Evolutionary conservation across 176 grass and related monocot genomes (phyloP).

Genomic region (Carex littledalei): DNA sequence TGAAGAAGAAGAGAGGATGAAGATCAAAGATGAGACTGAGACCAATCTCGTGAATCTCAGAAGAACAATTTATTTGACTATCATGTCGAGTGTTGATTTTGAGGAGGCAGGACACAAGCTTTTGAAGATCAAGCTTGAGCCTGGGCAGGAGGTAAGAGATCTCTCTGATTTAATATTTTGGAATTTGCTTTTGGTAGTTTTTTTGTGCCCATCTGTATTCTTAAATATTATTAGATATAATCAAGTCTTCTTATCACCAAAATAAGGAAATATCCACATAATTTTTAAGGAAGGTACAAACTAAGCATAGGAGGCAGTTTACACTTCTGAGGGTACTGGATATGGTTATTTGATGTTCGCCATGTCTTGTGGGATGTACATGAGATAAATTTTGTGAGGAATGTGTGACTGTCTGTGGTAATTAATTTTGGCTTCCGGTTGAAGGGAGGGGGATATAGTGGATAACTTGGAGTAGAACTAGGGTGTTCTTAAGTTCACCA

Average conservation of each 20-base stretch:
- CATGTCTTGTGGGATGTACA: neutral
- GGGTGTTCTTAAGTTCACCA: too few species aligned
- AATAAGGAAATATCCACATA: neutral
- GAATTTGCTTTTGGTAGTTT: neutral
- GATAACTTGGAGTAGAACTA: neutral
- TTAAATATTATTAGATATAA: neutral
- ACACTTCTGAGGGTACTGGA: neutral
- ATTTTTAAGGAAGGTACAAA: neutral
- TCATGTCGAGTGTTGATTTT: conserved; percentile 99
- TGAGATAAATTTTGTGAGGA: neutral
- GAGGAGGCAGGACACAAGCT: conserved; percentile 99
- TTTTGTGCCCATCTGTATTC: neutral
- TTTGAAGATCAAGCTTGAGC: conserved; percentile 94
- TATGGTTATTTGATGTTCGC: neutral
- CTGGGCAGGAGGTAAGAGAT: conserved; percentile 87
- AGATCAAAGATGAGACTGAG: conserved; percentile 88
- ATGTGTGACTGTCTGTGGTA: neutral
- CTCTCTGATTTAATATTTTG: neutral
- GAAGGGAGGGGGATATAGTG: neutral
- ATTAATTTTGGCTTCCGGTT: neutral
- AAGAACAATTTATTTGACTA: conserved; percentile 95
- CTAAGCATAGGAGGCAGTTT: neutral
- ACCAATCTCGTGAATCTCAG: conserved; percentile 88
- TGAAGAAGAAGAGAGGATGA: conserved; percentile 71
- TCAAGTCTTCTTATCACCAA: neutral